phyloP scores from a whole-genome alignment of 495 filamentous ascomycete genomes.

The Glutinoglossum americanum region DNA sequence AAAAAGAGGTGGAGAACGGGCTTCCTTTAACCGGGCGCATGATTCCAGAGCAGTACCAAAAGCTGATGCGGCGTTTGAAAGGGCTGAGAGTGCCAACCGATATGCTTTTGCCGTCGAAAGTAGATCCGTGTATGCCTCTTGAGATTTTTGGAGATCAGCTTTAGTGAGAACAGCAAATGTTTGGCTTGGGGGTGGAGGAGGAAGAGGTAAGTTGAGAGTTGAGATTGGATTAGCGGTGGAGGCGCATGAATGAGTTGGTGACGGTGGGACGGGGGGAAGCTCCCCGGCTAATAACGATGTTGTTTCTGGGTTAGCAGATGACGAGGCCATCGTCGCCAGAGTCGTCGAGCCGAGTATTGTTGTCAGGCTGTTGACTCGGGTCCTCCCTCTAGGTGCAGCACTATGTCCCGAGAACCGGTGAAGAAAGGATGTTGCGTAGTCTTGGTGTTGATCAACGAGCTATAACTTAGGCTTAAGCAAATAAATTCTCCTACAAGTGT shows the following conservation, averaged over 20 bases:
- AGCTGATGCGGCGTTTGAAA: conserved; percentile 33
- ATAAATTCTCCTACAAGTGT: too few species aligned
- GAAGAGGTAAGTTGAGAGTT: conserved; percentile 29
- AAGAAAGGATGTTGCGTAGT: too few species aligned
- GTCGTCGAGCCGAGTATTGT: background rate
- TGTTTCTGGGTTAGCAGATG: background rate
- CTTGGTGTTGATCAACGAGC: too few species aligned
- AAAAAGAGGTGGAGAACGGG: conserved; percentile 25
- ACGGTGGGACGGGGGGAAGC: conserved; percentile 30
- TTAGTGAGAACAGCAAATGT: conserved; percentile 35
- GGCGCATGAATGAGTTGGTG: conserved; percentile 37
- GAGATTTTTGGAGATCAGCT: conserved; percentile 34
- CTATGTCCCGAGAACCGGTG: too few species aligned
- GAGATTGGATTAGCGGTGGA: conserved; percentile 35
- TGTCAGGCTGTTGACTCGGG: too few species aligned
- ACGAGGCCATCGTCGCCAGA: background rate
- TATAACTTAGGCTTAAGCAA: too few species aligned
- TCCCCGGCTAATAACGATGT: conserved; percentile 3
- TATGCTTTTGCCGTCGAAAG: conserved; percentile 35
- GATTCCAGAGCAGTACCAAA: conserved; percentile 40
- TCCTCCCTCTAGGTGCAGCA: too few species aligned
- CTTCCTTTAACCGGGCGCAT: conserved; percentile 40
- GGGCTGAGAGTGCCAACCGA: conserved; percentile 30
- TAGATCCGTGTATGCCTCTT: conserved; percentile 36
- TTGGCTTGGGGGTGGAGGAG: conserved; percentile 31